Conservation (phyloP, 2,329 filamentous ascomycete species). For the Aureobasidium sp. region DNA sequence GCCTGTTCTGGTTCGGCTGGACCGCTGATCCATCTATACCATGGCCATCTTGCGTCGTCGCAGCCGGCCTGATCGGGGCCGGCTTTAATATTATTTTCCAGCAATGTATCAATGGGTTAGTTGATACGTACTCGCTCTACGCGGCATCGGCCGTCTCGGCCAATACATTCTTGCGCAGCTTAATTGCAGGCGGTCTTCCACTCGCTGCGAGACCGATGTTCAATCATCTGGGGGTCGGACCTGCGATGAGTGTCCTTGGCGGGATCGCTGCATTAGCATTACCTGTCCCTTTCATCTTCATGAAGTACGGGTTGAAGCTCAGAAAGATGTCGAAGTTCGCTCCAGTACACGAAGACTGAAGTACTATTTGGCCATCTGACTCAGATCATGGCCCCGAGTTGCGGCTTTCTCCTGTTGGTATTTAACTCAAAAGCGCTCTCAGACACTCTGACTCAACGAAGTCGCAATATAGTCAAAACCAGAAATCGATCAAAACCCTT, state of each 20-base stretch:
- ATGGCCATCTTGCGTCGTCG: constrained; percentile 35
- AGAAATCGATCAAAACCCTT: neutral
- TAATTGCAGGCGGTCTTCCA: constrained; percentile 34
- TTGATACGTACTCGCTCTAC: constrained; percentile 33
- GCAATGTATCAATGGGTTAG: constrained; percentile 40
- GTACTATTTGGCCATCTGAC: neutral
- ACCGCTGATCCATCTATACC: constrained; percentile 30
- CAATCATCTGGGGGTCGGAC: constrained; percentile 32
- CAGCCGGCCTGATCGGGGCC: constrained; percentile 36
- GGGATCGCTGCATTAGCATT: constrained; percentile 31
- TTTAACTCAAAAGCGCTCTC: neutral
- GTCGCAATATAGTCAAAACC: neutral
- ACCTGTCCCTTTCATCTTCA: constrained; percentile 39
- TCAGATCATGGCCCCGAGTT: neutral
- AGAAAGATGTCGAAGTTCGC: constrained; percentile 38
- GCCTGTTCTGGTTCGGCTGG: constrained; percentile 39
- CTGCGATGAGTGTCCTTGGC: constrained; percentile 34
- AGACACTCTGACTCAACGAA: neutral
- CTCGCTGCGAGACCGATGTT: constrained; percentile 34
- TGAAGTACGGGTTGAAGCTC: constrained; percentile 33
- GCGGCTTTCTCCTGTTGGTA: neutral
- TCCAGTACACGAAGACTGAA: constrained; percentile 9
- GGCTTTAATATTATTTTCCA: constrained; percentile 42
- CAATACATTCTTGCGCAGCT: constrained; percentile 40
- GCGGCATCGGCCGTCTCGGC: constrained; percentile 43